Base-by-base conservation (phyloP, 768 basidiomycete species). In the Tulasnella calospora region DNA sequence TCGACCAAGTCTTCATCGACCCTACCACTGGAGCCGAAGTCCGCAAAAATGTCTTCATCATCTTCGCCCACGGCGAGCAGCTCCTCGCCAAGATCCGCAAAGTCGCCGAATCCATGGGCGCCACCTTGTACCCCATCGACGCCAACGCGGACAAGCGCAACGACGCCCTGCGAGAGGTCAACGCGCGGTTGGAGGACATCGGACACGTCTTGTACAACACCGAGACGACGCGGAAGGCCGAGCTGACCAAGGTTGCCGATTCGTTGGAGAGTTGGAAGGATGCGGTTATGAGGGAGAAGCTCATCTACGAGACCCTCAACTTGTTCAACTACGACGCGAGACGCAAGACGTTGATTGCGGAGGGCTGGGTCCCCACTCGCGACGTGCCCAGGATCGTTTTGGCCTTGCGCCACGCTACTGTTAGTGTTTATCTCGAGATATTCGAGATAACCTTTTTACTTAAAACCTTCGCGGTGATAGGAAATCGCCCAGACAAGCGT, bases 91-190 rank as follows among this genome's bases (percentile, higher is more conserved):
- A 99, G 88, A 98, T 99, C 83, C 94, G 96, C 83, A 98, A 96
- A 84, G 94, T 99, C 76, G 93, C 96, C 36, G 97, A 98, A 85
- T 97, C 95, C n/a, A 98, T 99, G 93, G 96, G 98, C 47, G 98
- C 92, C 3, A 98, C 95, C 0, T 86, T 99, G 77, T 99, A 97
- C 85, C 95, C 96, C 51, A 98, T 99, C 83, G 97, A 99, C 84
- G 87, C 95, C 47, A 96, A 97, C 81, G 90, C 92, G 3, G 95
- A 96, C 85, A 97, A 94, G 84, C 95, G 98, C 61, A 88, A 91
- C 17, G 94, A 96, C 71, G 91, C 95, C 40, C 90, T 99, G 77
- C 91, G 92, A 47, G 96, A 98, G 81, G 95, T 99, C 44, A 90
- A 91, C 0, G 88, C 86, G 55, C 92, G 97, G 77, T 88, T 99